Conservation (phyloP, 2,329 filamentous ascomycete species). For the Paraconiothyrium sp. region DNA sequence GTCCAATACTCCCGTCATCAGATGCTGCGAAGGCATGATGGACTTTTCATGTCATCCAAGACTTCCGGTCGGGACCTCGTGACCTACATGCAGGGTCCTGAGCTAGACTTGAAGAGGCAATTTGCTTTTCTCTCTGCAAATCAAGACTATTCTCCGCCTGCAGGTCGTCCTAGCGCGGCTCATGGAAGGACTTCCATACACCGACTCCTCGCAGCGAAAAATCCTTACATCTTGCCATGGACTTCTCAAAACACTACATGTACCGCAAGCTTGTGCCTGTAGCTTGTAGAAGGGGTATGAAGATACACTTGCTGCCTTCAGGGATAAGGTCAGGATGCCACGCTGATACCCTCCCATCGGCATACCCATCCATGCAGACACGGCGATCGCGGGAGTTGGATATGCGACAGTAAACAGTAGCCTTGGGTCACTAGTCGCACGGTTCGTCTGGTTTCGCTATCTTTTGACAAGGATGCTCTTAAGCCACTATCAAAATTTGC, state of each 20-base stretch:
- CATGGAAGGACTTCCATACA: slow-evolving; percentile 3
- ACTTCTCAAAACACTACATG: background rate
- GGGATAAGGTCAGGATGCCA: background rate
- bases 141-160: slow-evolving; percentile 36
- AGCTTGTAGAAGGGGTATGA: background rate
- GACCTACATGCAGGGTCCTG: slow-evolving; percentile 7
- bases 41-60: background rate
- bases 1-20: background rate
- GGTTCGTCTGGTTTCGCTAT: slow-evolving; percentile 2
- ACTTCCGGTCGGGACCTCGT: background rate
- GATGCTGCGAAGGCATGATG: background rate
- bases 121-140: slow-evolving; percentile 28
- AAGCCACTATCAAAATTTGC: background rate
- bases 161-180: slow-evolving; percentile 21
- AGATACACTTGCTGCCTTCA: slow-evolving; percentile 1
- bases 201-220: slow-evolving; percentile 9
- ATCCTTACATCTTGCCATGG: background rate
- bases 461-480: background rate
- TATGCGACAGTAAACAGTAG: slow-evolving; percentile 1
- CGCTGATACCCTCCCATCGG: background rate
- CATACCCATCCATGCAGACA: background rate
- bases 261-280: background rate
- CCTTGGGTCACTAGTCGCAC: slow-evolving; percentile 7
- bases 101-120: slow-evolving; percentile 33
- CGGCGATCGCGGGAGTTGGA: background rate